Base-by-base conservation (phyloP, 257 asterid genomes). In the Asclepias syriaca region DNA sequence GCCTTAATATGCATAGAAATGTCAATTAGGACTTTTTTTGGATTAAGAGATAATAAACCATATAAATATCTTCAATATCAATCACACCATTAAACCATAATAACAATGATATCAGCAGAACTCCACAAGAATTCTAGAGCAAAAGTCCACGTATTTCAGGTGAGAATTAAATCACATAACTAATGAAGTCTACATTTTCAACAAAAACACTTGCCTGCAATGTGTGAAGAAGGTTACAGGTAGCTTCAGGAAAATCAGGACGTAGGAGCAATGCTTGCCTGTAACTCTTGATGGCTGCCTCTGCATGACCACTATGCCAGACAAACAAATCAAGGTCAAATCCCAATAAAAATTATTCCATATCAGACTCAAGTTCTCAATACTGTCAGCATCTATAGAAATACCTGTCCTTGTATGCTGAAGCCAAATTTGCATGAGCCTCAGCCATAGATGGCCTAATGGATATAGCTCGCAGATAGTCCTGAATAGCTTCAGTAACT, bases 351-450 rank as follows among this genome's bases (percentile, higher is more conserved):
- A 55, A 22, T 57, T 39, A 57, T 57, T 55, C 24, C 43, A 66
- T 19, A 16, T 16, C 45, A 70, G 53, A 53, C 55, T 15, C 34
- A 69, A 75, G 59, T n/a, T 12, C 12, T 12, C 40, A 49, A 16
- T 69, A 55, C 9, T 27, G 2, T 34, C 1, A 43, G 27, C 21
- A 32, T 10, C 13, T 4, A 32, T 48, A 22, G 3, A 19, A 69
- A 77, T 70, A 90, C 99, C 98, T 92, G 74, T 95, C 99, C 84
- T 95, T 95, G 83, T 92, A 92, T 16, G 97, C 99, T 24, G 98
- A 95, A 75, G 99, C 99, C 86, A 95, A 83, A 87, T 95, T 95
- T 70, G 99, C 99, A 88, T 95, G 98, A 75, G 99, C 99, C 87
- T 95, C 99, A n/a, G 99, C 93, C 99, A 95, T 95, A 77, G 91